Base-by-base conservation (phyloP, 2,329 filamentous ascomycete genomes). In the Epichloe aotearoae region DNA sequence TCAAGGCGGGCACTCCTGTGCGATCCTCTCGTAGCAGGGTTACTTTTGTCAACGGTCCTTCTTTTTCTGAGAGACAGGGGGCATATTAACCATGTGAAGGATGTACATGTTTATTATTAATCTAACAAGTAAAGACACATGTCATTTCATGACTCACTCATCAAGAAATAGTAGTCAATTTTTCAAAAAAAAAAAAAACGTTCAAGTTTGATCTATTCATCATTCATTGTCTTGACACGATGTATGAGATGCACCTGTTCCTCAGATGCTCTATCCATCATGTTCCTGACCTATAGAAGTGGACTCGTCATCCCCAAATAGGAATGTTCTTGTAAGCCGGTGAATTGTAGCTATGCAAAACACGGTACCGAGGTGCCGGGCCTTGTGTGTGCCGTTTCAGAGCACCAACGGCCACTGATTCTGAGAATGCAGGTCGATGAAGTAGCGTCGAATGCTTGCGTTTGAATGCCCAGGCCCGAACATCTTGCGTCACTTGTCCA, bases 341-440 rank as follows among this genome's bases (percentile, higher is more conserved):
- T 4, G 76, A 77, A 58, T 79, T 77, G 57, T 80, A 79, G 62
- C 75, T 79, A 62, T 80, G 77, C 8, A 79, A 64, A 11, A 79
- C 67, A 1, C 76, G 73, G 53, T 74, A 79, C 8, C 73, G 74
- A 8, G 48, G 51, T 73, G 74, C n/a, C 62, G 61, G 33, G 46
- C 37, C 54, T 52, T 45, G 53, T 41, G 5, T 23, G 23, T 15
- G 45, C 42, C 39, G 44, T 19, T 44, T 56, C 46, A 36, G 53
- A 15, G 19, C n/a, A n/a, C 38, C 38, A 14, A 37, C n/a, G 23
- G 30, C 45, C 12, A 39, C 5, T n/a, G 34, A 15, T 38, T 49
- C 42, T 12, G 52, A 48, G 43, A 53, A 53, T 2, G 52, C 49
- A 2, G 52, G 52, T 12, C 52, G 45, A 30, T 53, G 37, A 5